Base-by-base conservation (phyloP, 257 asterid genomes). In the Fraxinus americana region DNA sequence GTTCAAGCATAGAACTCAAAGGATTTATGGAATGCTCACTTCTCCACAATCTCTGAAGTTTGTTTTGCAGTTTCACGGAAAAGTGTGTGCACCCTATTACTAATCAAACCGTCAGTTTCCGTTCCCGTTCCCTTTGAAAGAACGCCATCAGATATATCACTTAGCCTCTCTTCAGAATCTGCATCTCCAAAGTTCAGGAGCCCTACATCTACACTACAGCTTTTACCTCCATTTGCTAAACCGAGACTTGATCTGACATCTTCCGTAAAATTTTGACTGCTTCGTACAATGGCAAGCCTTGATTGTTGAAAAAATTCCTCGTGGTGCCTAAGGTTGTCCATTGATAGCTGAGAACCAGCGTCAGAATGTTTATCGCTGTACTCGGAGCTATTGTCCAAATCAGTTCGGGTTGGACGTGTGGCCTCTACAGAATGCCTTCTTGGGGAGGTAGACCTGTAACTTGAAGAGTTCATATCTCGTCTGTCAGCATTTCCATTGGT, bases 101-200 rank as follows among this genome's bases (percentile, higher is more conserved):
- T 91, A 61, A 87, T 74, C 0, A 98, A 91, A 75, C 92, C 91
- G 80, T 95, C 99, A 50, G 98, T 87, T 85, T 95, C 99, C 1
- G 99, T 93, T 74, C 92, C 97, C 97, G 88, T 82, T 89, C 97
- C 68, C 35, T 32, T 93, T 34, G 99, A 91, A 71, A 95, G 97
- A 83, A 86, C 98, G 12, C 99, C 88, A 85, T 95, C 99, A 38
- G 99, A 95, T 75, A 95, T 90, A 84, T 95, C 97, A 81, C 99
- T 95, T 29, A 95, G 91, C 76, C 98, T 89, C 86, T 91, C 97
- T 35, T 95, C 97, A 6, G 92, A 90, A 77, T 93, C 99, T 7
- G 80, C 92, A 77, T 90, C 99, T 75, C 92, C 98, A 12, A 91
- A 80, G 70, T 94, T 93, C 74, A 91, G 67, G 77, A 93, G 94